Evolutionary conservation across 2,329 filamentous ascomycete genomes (phyloP).

Genomic region (Neoarthrinium moseri): DNA sequence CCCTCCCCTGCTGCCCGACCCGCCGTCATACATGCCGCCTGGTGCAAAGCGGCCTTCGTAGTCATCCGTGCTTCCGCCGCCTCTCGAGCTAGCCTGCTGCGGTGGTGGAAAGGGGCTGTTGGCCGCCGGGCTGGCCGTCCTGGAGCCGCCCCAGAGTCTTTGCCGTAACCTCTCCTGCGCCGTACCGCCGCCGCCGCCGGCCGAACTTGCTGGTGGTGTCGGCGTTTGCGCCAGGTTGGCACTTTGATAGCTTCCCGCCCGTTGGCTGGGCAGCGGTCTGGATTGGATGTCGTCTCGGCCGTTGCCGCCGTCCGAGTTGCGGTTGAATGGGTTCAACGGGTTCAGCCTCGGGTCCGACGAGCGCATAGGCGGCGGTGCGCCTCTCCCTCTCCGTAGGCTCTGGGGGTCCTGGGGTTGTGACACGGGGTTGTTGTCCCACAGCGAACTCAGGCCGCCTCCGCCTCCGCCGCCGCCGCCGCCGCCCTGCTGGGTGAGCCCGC

Average conservation of each 20-base stretch:
- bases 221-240: constrained; percentile 29
- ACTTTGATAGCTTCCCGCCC: constrained; percentile 72
- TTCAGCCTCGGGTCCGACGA: constrained; percentile 29
- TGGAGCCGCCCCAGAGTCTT: constrained; percentile 67
- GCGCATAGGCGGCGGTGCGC: constrained; percentile 29
- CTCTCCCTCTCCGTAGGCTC: constrained; percentile 45
- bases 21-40: constrained; percentile 42
- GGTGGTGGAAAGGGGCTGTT: constrained; percentile 48
- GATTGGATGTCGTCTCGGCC: constrained; percentile 40
- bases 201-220: constrained; percentile 31
- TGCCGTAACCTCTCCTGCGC: constrained; percentile 84
- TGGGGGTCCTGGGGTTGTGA: constrained; percentile 34
- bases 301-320: constrained; percentile 26
- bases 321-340: constrained; percentile 33
- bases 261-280: constrained; percentile 69
- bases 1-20: constrained; percentile 26
- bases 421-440: constrained; percentile 53
- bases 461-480: too few relatives aligned
- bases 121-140: constrained; percentile 54
- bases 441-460: constrained; percentile 48
- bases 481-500: constrained; percentile 38
- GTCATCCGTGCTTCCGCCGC: constrained; percentile 31
- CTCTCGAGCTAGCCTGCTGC: constrained; percentile 23
- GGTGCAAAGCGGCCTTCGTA: constrained; percentile 48
- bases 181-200: constrained; percentile 48